Evolutionary conservation across 208 protist genomes (phyloP), one percentile per base, ranked within the genome.

Genomic region (Sergeia podlipaevii): DNA sequence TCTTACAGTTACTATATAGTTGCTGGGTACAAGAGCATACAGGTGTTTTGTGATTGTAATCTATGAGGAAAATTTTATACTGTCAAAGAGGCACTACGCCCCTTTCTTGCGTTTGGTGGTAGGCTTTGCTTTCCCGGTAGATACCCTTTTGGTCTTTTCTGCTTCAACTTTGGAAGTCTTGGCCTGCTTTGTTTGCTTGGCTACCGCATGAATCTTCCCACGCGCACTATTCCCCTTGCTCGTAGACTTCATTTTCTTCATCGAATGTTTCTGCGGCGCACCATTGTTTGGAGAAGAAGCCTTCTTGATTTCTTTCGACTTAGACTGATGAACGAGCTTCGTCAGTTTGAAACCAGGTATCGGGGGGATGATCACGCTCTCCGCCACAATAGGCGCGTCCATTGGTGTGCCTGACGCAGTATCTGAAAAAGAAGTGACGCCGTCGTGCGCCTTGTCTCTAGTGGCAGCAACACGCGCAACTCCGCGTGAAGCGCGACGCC

Each of bases 341-440:
- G 59, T 28, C 13, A 49, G 45, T 26, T 64, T 64, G 11, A 46
- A 48, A 41, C 60, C 61, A 36, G 60, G 67, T 32, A 75, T 59
- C 3, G 61, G 61, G 0, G 68, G 68, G 33, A 75, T 70, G 7
- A 54, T 32, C 4, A 54, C 27, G 21, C 26, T 10, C 24, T 6
- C 13, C 13, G 29, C 36, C 8, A 24, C 15, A 42, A 17, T 46
- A 13, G 13, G 54, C 7, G 42, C 54, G 54, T 50, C 18, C 17
- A 39, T 60, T 33, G 36, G 43, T 4, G 43, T 49, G 10, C 26
- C 43, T 6, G 66, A 55, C 11, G 58, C 51, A 41, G 68, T 68
- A 49, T n/a, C n/a, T n/a, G n/a, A n/a, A n/a, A n/a, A n/a, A n/a
- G n/a, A n/a, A n/a, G n/a, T n/a, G n/a, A n/a, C n/a, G n/a, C n/a